Evolutionary conservation across 192 early-diverging fungal species (phyloP).

Genomic region (Pilobolus umbonatus): DNA sequence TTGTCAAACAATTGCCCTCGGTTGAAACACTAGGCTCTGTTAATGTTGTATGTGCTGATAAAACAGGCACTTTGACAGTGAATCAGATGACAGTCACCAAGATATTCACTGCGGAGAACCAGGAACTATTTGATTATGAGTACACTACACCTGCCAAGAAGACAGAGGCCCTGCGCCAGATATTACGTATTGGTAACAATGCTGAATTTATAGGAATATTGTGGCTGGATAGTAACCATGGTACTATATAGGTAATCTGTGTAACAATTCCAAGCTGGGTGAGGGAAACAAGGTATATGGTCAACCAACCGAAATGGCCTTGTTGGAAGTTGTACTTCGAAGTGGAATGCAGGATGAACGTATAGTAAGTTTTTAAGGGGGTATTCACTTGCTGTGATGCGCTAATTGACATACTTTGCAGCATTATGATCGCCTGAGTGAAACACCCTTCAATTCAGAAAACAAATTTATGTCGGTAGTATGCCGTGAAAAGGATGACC

Average conservation of each 20-base stretch:
- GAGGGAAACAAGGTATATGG: slow-evolving; percentile 75
- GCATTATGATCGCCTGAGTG: slow-evolving; percentile 56
- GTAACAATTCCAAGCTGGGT: slow-evolving; percentile 84
- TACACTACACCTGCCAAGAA: slow-evolving; percentile 31
- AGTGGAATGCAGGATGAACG: slow-evolving; percentile 71
- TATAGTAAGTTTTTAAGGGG: slow-evolving; percentile 37
- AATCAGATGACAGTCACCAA: slow-evolving; percentile 94
- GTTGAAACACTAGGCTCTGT: slow-evolving; percentile 94
- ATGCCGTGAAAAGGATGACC: slow-evolving; percentile 34
- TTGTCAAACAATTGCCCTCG: slow-evolving; percentile 91
- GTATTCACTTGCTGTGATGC: neutral
- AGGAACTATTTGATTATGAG: slow-evolving; percentile 46
- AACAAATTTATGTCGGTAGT: slow-evolving; percentile 89
- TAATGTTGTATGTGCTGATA: slow-evolving; percentile 94
- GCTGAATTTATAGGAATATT: neutral
- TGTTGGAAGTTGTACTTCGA: slow-evolving; percentile 65
- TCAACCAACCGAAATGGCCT: slow-evolving; percentile 92
- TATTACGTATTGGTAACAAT: slow-evolving; percentile 48
- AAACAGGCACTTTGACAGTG: slow-evolving; percentile 93
- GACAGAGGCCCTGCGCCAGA: slow-evolving; percentile 37
- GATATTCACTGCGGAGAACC: slow-evolving; percentile 60
- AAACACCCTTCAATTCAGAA: slow-evolving; percentile 91
- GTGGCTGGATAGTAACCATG: neutral
- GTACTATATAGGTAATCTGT: slow-evolving; percentile 62
- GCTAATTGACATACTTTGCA: slow-evolving; percentile 8